Conservation (phyloP, 2,329 filamentous ascomycete genomes). For the Paraphoma sp. region DNA sequence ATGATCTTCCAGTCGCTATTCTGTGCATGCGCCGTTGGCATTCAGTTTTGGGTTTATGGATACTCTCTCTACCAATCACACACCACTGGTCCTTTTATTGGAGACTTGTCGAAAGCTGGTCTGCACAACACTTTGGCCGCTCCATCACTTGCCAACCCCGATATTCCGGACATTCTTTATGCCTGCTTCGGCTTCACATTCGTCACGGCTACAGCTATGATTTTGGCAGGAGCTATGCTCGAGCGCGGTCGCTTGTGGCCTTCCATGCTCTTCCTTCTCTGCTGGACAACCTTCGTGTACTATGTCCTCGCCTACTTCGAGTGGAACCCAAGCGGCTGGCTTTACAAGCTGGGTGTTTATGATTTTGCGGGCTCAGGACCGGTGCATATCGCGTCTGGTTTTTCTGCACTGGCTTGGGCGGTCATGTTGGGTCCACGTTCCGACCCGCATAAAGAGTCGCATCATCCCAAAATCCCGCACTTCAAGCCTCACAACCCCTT, state of each 20-base stretch:
- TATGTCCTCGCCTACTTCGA: conserved; percentile 74
- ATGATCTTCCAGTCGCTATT: conserved; percentile 59
- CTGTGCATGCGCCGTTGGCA: conserved; percentile 54
- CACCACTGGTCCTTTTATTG: conserved; percentile 36
- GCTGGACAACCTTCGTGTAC: conserved; percentile 46
- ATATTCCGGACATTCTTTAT: conserved; percentile 43
- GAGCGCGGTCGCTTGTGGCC: conserved; percentile 39
- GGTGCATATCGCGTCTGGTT: conserved; percentile 76
- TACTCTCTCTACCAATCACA: conserved; percentile 52
- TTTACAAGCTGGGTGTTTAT: conserved; percentile 70
- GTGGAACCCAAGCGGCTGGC: conserved; percentile 77
- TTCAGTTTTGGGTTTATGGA: conserved; percentile 58
- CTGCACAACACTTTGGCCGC: conserved; percentile 38
- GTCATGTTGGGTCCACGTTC: conserved; percentile 74
- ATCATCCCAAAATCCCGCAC: conserved; percentile 57
- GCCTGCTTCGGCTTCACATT: conserved; percentile 45
- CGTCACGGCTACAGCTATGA: conserved; percentile 43
- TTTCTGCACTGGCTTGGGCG: conserved; percentile 74
- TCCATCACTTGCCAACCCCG: conserved; percentile 40
- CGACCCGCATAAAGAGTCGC: conserved; percentile 62
- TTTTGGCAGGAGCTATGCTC: conserved; percentile 42
- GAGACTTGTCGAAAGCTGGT: conserved; percentile 39
- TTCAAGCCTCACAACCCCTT: conserved; percentile 78
- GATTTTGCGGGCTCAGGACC: conserved; percentile 79
- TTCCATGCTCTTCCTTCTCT: conserved; percentile 42